Evolutionary conservation across 2,329 filamentous ascomycete species (phyloP), one percentile per base, ranked within the genome.

Genomic region (Verticillium albo-atrum): DNA sequence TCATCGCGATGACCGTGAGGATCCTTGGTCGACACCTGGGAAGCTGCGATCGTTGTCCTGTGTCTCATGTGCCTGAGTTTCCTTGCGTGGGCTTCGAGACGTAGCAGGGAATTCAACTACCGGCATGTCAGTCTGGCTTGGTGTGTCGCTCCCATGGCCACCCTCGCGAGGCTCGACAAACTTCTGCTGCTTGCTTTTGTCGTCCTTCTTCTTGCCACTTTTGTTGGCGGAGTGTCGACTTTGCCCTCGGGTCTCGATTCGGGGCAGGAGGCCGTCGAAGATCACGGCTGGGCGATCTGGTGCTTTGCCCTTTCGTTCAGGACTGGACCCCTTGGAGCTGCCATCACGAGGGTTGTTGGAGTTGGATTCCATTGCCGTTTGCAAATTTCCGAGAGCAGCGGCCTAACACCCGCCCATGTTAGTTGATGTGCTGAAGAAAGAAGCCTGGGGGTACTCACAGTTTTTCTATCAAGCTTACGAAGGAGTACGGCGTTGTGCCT

Each of bases 191-290:
- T 6, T 17, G 51, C 26, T 30, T 10, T 20, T 20, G 26, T 57
- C 55, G 26, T 60, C 54, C 20, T 58, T 60, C 50, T 60, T 61
- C 55, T 58, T 63, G 53, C 59, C 37, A 35, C 61, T 57, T 54
- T 61, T 64, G 26, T 57, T 59, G 15, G 59, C 58, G 9, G 61
- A 51, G 32, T 55, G 42, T n/a, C 63, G 62, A 60, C 65, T 64
- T 55, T 67, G 65, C 4, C 65, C 65, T 32, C 65, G 59, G 3
- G 65, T 66, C 55, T 67, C 65, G 60, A 67, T 66, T 26, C 65
- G 63, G 26, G 65, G 65, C 10, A 66, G 57, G 15, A 67, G 58
- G 23, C 62, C 65, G n/a, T 66, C 65, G 54, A 66, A 61, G 10
- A 67, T 58, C 30, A 30, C 56, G 4, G 56, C 35, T 32, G 62